Evolutionary conservation across 2,329 filamentous ascomycete genomes (phyloP).

Genomic region (Colletotrichum australisinense): DNA sequence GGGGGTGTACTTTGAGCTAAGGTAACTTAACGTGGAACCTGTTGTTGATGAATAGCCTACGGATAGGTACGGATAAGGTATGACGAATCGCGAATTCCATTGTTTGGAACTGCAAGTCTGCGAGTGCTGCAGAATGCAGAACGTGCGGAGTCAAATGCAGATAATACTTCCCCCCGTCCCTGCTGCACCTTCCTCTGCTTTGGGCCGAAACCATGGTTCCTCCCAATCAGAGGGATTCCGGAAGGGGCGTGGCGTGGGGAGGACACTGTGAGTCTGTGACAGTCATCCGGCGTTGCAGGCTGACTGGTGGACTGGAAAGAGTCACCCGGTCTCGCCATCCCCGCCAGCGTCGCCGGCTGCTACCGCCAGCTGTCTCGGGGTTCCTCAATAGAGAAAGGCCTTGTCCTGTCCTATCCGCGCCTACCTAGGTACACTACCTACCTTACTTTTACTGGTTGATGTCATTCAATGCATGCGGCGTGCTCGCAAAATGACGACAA

Average conservation of each 20-base stretch:
- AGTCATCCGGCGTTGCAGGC: neutral
- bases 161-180: neutral
- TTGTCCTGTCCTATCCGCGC: neutral
- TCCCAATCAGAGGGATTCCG: constrained; percentile 4
- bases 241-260: neutral
- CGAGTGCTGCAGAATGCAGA: neutral
- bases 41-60: neutral
- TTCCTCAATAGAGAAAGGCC: too few species aligned
- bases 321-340: neutral
- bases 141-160: neutral
- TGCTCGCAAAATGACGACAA: neutral
- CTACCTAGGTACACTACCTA: neutral
- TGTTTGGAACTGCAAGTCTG: neutral
- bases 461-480: neutral
- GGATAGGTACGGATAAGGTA: neutral
- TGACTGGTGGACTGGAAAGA: neutral
- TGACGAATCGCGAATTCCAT: neutral
- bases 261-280: neutral
- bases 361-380: neutral
- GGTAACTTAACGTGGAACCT: neutral
- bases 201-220: neutral
- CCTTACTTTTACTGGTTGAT: neutral
- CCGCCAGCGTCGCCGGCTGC: neutral
- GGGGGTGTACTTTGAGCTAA: neutral
- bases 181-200: constrained; percentile 16